Evolutionary conservation across 148 eudicot genomes (phyloP).

Genomic region (Amaranthus cruentus): DNA sequence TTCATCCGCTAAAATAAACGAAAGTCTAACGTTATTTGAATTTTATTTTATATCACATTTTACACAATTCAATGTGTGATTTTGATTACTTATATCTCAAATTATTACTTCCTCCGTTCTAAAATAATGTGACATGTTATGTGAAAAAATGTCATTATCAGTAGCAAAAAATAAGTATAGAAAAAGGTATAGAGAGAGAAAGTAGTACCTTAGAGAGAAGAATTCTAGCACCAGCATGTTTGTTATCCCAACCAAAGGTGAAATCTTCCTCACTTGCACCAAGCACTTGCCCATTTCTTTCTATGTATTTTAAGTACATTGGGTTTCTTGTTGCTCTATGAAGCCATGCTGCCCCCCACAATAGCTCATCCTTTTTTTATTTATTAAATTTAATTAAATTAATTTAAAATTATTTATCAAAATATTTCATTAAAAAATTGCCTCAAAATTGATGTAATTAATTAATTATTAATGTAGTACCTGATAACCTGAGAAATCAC

Average conservation of each 20-base stretch:
- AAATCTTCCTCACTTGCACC: constrained; percentile 69
- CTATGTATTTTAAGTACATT: constrained; percentile 60
- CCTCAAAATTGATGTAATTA: neutral
- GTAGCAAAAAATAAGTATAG: no score
- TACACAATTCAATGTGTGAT: no score
- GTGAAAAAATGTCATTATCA: no score
- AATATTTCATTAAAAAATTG: neutral
- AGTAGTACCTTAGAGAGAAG: constrained; percentile 63
- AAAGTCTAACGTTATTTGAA: no score
- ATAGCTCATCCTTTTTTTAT: constrained; percentile 53
- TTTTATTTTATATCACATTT: no score
- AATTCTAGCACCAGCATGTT: constrained; percentile 80
- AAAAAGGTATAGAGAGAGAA: no score
- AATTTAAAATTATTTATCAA: no score
- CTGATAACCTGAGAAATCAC: constrained; percentile 66
- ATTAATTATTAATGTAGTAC: constrained; percentile 21
- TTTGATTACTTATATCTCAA: no score
- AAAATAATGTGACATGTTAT: no score
- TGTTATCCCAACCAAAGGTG: constrained; percentile 90
- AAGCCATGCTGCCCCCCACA: constrained; percentile 91
- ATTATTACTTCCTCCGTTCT: no score
- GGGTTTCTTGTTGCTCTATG: constrained; percentile 72
- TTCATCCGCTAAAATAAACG: no score
- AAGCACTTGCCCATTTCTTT: constrained; percentile 61
- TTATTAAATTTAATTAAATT: neutral